Percentiles rank a stretch among this genome's conserved stretches.
Evolutionary conservation across 176 grass and related monocot species (phyloP).

Genomic region (Raddia distichophylla): DNA sequence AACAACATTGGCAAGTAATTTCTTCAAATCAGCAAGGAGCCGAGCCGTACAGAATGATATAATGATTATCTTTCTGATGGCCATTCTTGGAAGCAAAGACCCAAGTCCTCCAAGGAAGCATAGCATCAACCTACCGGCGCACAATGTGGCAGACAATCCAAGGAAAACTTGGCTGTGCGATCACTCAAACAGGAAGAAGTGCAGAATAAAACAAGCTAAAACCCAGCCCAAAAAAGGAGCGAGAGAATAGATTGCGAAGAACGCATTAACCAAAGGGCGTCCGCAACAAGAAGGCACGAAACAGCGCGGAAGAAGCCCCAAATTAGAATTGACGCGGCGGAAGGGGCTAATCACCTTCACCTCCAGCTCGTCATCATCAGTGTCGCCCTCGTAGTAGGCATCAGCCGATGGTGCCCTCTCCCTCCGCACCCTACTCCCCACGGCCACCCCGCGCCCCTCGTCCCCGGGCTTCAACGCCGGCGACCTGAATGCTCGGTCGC

Average conservation of each 20-base stretch:
- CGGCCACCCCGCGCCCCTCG: conserved; percentile 18
- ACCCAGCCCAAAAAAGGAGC: background rate
- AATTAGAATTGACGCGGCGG: background rate
- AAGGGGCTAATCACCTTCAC: background rate
- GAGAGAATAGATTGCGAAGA: background rate
- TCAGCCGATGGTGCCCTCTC: background rate
- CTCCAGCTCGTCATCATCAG: conserved; percentile 22
- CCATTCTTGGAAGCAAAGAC: background rate
- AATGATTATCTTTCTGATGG: background rate
- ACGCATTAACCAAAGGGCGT: background rate
- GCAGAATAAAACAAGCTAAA: too few relatives aligned
- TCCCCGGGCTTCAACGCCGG: background rate
- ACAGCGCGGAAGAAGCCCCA: background rate
- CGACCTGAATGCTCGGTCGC: background rate
- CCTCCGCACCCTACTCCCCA: background rate
- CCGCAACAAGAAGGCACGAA: background rate
- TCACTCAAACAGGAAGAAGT: background rate
- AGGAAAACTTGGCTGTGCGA: background rate
- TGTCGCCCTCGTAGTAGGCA: background rate
- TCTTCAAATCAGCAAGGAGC: background rate
- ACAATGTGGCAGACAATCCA: background rate
- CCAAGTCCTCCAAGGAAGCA: background rate
- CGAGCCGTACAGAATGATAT: background rate
- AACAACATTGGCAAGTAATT: background rate
- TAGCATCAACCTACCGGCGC: background rate